Percentiles rank a stretch among this genome's conserved stretches.
These are phyloP conservation scores for Orychophragmus violaceus DNA, from an alignment of 345 rosid species.

Conservation along the genomic window DNA sequence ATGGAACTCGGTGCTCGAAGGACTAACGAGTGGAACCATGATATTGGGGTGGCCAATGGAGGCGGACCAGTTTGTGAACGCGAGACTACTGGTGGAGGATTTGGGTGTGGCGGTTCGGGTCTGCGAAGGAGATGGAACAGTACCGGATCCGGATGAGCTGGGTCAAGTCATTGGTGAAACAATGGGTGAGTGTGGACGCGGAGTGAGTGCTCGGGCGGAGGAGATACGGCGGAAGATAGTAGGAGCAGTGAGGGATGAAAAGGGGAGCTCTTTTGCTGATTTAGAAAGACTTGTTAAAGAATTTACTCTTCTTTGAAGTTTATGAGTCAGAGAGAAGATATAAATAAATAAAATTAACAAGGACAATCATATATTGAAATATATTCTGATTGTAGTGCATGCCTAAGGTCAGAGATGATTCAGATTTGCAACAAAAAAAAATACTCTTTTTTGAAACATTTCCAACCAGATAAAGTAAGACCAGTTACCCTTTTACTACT, in stretches of 20 bases:
- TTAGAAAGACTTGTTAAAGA: slow-evolving; percentile 2
- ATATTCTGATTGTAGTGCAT: neutral
- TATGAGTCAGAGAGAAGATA: neutral
- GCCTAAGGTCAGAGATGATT: neutral
- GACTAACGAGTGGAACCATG: slow-evolving; percentile 41
- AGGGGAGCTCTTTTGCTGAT: slow-evolving; percentile 9
- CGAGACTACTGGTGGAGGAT: slow-evolving; percentile 46
- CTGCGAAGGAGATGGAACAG: slow-evolving; percentile 43
- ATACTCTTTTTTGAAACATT: neutral
- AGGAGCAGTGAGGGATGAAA: neutral
- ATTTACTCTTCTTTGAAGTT: neutral
- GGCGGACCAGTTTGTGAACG: slow-evolving; percentile 35
- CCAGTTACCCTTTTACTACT: neutral
- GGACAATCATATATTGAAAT: neutral
- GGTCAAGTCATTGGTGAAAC: slow-evolving; percentile 27
- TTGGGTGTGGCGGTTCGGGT: slow-evolving; percentile 45
- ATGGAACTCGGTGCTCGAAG: slow-evolving; percentile 42
- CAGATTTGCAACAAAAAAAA: neutral
- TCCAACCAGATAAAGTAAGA: neutral
- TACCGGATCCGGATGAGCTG: slow-evolving; percentile 48
- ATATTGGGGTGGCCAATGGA: slow-evolving; percentile 66
- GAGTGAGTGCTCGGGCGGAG: neutral
- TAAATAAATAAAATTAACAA: too few relatives aligned
- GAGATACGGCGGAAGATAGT: neutral
- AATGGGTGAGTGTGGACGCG: slow-evolving; percentile 17